phyloP scores from a whole-genome alignment of 2,329 filamentous ascomycete species.

The Colletotrichum sp. region DNA sequence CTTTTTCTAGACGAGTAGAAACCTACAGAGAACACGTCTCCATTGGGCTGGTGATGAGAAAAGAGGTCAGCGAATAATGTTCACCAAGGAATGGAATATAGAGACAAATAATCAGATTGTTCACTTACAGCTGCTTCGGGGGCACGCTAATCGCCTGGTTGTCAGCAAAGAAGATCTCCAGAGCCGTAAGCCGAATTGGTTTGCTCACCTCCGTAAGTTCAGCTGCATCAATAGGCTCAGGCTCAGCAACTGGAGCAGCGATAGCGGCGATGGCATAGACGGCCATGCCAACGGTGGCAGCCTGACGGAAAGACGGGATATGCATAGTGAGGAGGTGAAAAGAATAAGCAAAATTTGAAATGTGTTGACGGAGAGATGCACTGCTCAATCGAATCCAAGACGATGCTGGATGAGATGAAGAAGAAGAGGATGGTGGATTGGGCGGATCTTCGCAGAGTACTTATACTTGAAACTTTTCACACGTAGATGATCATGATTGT shows the following conservation, averaged over 20 bases:
- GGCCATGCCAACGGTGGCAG: constrained; percentile 2
- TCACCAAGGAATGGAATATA: background rate
- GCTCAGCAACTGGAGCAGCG: background rate
- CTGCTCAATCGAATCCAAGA: background rate
- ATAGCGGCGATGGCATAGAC: background rate
- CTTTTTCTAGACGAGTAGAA: rapidly evolving
- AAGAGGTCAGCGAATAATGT: background rate
- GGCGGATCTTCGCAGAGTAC: background rate
- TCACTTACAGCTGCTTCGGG: constrained; percentile 3
- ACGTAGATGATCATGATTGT: background rate
- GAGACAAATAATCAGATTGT: background rate
- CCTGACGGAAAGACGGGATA: background rate
- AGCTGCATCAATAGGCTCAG: background rate
- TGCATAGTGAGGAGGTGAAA: background rate
- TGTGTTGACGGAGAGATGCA: background rate
- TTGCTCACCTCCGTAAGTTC: background rate
- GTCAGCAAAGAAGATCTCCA: background rate
- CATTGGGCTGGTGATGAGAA: background rate
- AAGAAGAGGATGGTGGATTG: background rate
- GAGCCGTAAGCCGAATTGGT: background rate
- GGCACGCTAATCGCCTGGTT: background rate
- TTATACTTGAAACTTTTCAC: background rate
- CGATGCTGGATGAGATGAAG: background rate
- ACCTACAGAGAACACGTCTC: background rate
- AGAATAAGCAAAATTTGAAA: background rate